Evolutionary conservation across 139 green algal genomes (phyloP), one percentile per base, ranked within the genome.

Genomic region (Yamagishiella unicocca): DNA sequence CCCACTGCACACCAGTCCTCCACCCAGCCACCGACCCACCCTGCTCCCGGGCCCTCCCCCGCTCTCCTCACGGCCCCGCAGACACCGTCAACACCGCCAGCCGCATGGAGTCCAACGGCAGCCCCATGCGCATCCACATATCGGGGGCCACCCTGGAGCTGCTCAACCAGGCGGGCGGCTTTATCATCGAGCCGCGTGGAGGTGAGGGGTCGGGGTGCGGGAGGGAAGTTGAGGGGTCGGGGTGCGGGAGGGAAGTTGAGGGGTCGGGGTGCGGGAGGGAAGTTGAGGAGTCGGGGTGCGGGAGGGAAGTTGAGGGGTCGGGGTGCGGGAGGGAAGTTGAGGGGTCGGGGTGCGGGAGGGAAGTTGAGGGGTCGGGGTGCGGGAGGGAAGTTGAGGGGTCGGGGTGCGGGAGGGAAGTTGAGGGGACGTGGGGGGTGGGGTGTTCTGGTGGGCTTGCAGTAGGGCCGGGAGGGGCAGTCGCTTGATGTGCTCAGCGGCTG

Each of bases 61-160:
- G 6, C 40, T 17, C 42, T 61, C 19, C 71, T 38, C 6, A n/a
- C n/a, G n/a, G n/a, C 71, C 42, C 42, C 12, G 4, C 55, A 84
- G 77, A 84, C 55, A 84, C 77, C 27, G 77, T 84, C 54, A 84
- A 84, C 77, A 84, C 77, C 24, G 77, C 77, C 0, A 73, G 55
- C 35, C 77, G 77, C 40, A 84, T 84, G 77, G 77, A 84, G 77
- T 76, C 61, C 29, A 85, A 85, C 78, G 78, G 78, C 27, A 45
- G 29, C 31, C 78, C 78, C 78, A 85, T 85, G 78, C 37, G 78
- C 54, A 75, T 85, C 61, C 78, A 85, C 78, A 45, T 85, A 40
- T 54, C n/a, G 17, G 27, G 4, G 7, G 78, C 27, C 38, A 85
- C 78, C 0, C 5, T 25, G 24, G 61, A 85, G 25, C 78, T 85